phyloP scores from a whole-genome alignment of 805 yeast genomes.

The Schizosaccharomyces lindneri region DNA sequence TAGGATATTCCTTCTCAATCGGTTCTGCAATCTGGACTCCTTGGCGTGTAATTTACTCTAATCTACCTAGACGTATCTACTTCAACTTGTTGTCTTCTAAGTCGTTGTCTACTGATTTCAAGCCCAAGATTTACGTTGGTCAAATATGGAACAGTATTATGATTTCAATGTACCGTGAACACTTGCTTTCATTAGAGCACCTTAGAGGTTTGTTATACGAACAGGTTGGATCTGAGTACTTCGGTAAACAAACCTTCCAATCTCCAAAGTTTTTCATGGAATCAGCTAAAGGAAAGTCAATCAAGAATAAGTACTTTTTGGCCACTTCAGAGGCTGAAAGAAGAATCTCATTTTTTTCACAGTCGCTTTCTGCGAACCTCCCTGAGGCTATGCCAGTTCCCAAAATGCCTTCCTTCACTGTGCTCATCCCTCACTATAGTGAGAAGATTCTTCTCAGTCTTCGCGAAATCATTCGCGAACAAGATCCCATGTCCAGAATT shows the following conservation, averaged over 20 bases:
- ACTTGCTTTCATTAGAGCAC: slow-evolving; percentile 88
- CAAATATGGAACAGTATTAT: slow-evolving; percentile 99
- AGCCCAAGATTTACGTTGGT: slow-evolving; percentile 91
- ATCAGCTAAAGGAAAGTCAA: slow-evolving; percentile 23
- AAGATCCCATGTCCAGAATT: slow-evolving; percentile 85
- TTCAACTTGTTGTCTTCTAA: slow-evolving; percentile 92
- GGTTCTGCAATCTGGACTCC: slow-evolving; percentile 98
- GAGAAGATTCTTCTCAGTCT: slow-evolving; percentile 80
- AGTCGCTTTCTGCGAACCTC: slow-evolving; percentile 91
- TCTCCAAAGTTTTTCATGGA: slow-evolving; percentile 97
- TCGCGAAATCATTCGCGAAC: slow-evolving; percentile 89
- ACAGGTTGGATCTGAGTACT: slow-evolving; percentile 73
- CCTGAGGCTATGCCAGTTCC: slow-evolving; percentile 98
- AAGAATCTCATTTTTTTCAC: slow-evolving; percentile 97
- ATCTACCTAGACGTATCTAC: slow-evolving; percentile 96
- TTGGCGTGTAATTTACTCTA: slow-evolving; percentile 95
- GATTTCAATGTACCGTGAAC: slow-evolving; percentile 98
- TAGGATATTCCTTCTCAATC: slow-evolving; percentile 94
- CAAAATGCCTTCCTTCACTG: slow-evolving; percentile 98
- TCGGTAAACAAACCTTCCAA: slow-evolving; percentile 92
- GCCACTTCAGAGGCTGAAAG: slow-evolving; percentile 94
- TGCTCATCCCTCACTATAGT: slow-evolving; percentile 82
- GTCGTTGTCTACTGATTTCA: slow-evolving; percentile 96
- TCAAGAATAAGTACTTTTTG: slow-evolving; percentile 91
- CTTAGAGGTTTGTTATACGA: slow-evolving; percentile 91